Conservation (phyloP, 2,329 filamentous ascomycete species). For the Xylaria multiplex region DNA sequence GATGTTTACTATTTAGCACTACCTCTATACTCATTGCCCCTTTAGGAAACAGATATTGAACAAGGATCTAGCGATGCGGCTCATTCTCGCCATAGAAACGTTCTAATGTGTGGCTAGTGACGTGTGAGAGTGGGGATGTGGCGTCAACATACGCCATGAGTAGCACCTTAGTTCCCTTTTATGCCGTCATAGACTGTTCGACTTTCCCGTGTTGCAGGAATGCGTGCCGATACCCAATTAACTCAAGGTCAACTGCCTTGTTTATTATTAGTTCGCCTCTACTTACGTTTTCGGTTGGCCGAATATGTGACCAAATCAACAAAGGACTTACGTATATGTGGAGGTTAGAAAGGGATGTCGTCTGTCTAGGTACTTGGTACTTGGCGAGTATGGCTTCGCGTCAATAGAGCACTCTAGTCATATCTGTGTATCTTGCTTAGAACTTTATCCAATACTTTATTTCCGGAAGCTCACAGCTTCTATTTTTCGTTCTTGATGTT, state of each 20-base stretch:
- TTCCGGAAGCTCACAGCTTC: not conserved
- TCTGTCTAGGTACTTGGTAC: not conserved
- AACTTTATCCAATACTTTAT: not conserved
- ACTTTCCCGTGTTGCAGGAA: conserved; percentile 31
- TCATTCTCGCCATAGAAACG: conserved; percentile 19
- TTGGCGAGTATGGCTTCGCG: not conserved
- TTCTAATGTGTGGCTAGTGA: conserved; percentile 31
- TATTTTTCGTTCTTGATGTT: too few species aligned
- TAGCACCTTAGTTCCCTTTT: conserved; percentile 16
- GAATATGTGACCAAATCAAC: not conserved
- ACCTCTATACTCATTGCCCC: conserved; percentile 9
- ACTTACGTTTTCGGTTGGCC: not conserved
- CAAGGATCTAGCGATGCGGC: conserved; percentile 22
- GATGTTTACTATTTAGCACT: not conserved
- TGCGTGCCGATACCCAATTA: conserved; percentile 14
- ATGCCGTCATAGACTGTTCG: conserved; percentile 45
- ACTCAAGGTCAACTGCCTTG: conserved; percentile 5
- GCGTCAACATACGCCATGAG: conserved; percentile 35
- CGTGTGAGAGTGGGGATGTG: conserved; percentile 32
- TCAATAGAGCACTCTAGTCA: not conserved
- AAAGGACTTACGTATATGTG: conserved; percentile 9
- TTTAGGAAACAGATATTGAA: conserved; percentile 25
- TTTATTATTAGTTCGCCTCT: not conserved
- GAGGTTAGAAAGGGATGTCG: not conserved
- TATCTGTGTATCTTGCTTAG: too few species aligned